These are phyloP conservation scores for Vigna angularis DNA, from an alignment of 306 rosid genomes.

Conservation along the genomic window DNA sequence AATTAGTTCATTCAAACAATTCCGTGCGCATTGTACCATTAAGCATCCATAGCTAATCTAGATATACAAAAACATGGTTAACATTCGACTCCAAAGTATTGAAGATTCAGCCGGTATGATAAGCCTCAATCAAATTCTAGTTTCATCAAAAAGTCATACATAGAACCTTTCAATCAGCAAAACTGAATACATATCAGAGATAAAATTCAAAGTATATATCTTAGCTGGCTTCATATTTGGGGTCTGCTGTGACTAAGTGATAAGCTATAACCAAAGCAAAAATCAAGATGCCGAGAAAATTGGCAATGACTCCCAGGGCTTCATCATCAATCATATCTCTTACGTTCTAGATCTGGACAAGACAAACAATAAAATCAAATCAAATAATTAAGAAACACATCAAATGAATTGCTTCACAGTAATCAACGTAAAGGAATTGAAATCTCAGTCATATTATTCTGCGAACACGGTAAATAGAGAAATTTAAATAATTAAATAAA, in stretches of 20 bases:
- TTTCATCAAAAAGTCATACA: constrained; percentile 31
- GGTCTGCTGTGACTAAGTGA: constrained; percentile 47
- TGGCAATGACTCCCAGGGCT: constrained; percentile 54
- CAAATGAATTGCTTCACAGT: not conserved
- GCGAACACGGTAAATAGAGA: not conserved
- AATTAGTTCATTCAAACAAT: constrained; percentile 6
- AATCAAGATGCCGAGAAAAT: constrained; percentile 54
- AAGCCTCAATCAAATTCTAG: constrained; percentile 16
- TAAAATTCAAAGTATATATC: constrained; percentile 3
- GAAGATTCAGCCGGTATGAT: not conserved
- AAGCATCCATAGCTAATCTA: not conserved
- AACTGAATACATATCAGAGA: constrained; percentile 31
- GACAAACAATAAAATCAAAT: too few species aligned
- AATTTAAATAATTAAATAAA: not conserved
- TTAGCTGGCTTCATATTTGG: constrained; percentile 51
- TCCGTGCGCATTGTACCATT: not conserved
- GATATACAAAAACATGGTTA: not conserved
- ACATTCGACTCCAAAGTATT: not conserved
- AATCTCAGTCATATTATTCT: not conserved
- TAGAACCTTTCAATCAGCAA: constrained; percentile 31
- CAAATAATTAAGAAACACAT: too few species aligned
- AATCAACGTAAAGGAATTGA: not conserved
- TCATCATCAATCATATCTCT: constrained; percentile 54
- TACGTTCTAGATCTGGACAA: constrained; percentile 1
- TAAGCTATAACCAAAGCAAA: constrained; percentile 53